These are phyloP conservation scores for Benincasa hispida DNA, from an alignment of 306 rosid species.

Conservation along the genomic window DNA sequence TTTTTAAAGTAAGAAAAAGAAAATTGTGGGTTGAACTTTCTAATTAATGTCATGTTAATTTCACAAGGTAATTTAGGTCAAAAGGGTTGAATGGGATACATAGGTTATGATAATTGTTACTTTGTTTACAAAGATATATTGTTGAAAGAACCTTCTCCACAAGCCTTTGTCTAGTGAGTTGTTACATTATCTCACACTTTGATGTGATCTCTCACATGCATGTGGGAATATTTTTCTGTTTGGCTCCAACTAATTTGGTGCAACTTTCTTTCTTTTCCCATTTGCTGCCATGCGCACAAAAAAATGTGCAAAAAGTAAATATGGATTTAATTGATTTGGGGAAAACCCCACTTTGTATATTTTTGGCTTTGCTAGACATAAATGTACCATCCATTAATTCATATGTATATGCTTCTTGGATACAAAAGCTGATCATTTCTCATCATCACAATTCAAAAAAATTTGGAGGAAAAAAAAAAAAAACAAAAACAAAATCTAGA, in stretches of 20 bases:
- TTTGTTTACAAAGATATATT: no score
- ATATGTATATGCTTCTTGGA: conserved; percentile 3
- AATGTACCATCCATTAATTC: neutral
- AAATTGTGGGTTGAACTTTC: no score
- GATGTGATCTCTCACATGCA: conserved; percentile 3
- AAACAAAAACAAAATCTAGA: neutral
- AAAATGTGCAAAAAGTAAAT: neutral
- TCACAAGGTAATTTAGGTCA: neutral
- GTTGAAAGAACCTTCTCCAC: neutral
- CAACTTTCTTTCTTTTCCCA: neutral
- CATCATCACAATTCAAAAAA: neutral
- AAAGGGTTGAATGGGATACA: neutral
- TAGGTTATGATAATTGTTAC: neutral
- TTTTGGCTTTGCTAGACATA: neutral
- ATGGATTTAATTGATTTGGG: neutral
- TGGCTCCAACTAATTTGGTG: conserved; percentile 6
- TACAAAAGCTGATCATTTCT: neutral
- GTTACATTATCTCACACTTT: neutral
- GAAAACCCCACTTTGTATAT: neutral
- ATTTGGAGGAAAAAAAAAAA: no score
- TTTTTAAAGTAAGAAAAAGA: no score
- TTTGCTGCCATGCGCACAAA: conserved; percentile 2
- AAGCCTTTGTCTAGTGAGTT: neutral
- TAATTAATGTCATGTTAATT: no score
- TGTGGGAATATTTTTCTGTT: neutral